Evolutionary conservation across 2,329 filamentous ascomycete genomes (phyloP), one percentile per base, ranked within the genome.

Genomic region (Sporothrix schenckii): DNA sequence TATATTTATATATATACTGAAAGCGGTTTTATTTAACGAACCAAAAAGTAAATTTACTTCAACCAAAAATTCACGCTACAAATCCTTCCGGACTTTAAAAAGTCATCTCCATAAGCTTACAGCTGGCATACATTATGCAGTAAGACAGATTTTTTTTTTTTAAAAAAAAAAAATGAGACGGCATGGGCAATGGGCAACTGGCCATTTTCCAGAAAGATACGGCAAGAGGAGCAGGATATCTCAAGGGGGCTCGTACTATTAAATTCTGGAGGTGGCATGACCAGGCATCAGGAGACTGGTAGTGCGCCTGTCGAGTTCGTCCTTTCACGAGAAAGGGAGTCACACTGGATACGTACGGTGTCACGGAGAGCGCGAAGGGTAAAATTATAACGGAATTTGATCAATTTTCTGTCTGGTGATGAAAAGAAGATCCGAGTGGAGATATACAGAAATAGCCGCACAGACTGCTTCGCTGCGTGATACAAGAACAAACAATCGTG

Each of bases 401-500:
- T 44, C 56, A 44, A 44, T 34, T 61, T 44, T 61, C 9, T 61
- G 56, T 60, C 39, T 61, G 34, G 24, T 3, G 39, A 11, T 14
- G n/a, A 44, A 58, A 58, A n/a, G 5, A 58, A 53, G 34, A 34
- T 34, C 34, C 34, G 34, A 34, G 34, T 34, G 34, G 34, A 19
- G 30, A 39, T 34, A 34, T 34, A 19, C 34, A 61, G n/a, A 27
- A 30, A 41, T n/a, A 27, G 27, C 7, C 5, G 9, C 19, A 30
- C 11, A 47, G 9, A 21, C 41, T 63, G 49, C 41, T 24, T 49
- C 14, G 49, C 41, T 63, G 44, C 13, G 60, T 49, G 44, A 5
- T 66, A 66, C 61, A 34, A 34, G 34, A 66, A 21, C 24, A 3
- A 30, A 34, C 53, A 58, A 58, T n/a, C 53, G 19, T 49, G n/a